Base-by-base conservation (phyloP, 768 basidiomycete species). In the Amanita brunnescens region DNA sequence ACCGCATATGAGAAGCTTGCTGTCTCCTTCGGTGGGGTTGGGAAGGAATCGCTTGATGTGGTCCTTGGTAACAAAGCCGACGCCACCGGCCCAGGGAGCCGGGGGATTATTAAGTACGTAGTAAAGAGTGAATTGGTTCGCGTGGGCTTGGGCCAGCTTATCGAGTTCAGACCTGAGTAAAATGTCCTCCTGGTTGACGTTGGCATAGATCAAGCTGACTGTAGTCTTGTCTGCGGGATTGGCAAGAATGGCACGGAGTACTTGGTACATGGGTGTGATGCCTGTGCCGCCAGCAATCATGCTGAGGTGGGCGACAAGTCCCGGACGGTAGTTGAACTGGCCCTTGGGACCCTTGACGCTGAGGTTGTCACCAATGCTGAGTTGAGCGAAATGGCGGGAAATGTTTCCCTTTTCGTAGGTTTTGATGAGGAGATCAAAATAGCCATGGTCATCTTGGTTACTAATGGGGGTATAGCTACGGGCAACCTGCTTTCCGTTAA, bases 251-350 rank as follows among this genome's bases (percentile, higher is more conserved):
- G 94, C 89, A 55, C 88, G 86, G 69, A 97, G 87, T 74, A 99
- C 90, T 65, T 99, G 95, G 60, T 96, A 84, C 95, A 98, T 97
- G 62, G 96, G 96, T 0, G 96, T 95, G 67, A 99, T 95, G 51
- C 96, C 96, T 2, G 96, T 98, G 33, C 96, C 96, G 43, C 96
- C 96, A 13, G 94, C 93, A 61, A 99, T 96, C 94, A 99, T 94
- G 62, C 91, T 87, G 52, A 99, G 70, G 60, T 87, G 83, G 57
- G 74, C 72, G n/a, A 85, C 78, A 40, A 93, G 73, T 46, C 75
- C 73, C 2, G 87, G 79, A 39, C 70, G 60, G 71, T 98, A 99
- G 57, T 76, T 79, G 79, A 98, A 98, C 65, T 86, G 84, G 51
- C 96, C 96, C 70, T 91, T 97, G 58, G 96, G 96, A 1, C 96